A percentile compares a stretch with the other conserved stretches of the same genome.
Evolutionary conservation across 495 filamentous ascomycete genomes (phyloP).

Genomic region (Margaritispora aquatica): DNA sequence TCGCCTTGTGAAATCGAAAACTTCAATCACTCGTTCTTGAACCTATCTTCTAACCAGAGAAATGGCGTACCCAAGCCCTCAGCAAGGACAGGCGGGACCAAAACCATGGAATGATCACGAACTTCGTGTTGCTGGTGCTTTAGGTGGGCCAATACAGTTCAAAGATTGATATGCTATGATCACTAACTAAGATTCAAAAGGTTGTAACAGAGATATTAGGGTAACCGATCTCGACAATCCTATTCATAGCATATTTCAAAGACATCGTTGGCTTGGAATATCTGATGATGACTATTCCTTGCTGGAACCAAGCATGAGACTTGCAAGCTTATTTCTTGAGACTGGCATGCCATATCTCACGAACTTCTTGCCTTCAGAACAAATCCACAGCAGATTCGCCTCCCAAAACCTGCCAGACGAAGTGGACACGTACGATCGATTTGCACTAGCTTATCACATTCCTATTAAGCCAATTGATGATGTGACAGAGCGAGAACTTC

Average conservation of each 20-base stretch:
- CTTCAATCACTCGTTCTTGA: too few species aligned
- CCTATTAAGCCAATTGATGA: neutral
- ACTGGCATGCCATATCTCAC: constrained; percentile 16
- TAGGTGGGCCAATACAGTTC: too few species aligned
- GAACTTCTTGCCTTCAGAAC: constrained; percentile 14
- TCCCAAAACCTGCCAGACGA: neutral
- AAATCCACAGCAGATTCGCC: neutral
- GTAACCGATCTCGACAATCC: neutral
- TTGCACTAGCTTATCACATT: neutral
- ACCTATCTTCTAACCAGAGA: too few species aligned
- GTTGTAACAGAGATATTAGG: neutral
- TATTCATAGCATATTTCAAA: constrained; percentile 8
- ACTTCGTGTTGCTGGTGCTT: constrained; percentile 6
- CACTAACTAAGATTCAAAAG: too few species aligned
- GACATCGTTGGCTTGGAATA: constrained; percentile 4
- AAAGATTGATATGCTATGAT: too few species aligned
- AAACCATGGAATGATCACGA: too few species aligned
- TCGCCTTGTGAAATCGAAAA: too few species aligned
- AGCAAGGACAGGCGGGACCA: too few species aligned
- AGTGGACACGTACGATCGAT: too few species aligned
- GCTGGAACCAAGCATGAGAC: constrained; percentile 15
- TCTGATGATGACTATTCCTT: constrained; percentile 4
- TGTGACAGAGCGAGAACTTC: neutral
- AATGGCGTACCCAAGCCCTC: too few species aligned
- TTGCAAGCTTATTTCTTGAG: constrained; percentile 9